These are phyloP conservation scores for Fusarium compactum DNA, from an alignment of 2,329 filamentous ascomycete genomes.

Conservation along the genomic window DNA sequence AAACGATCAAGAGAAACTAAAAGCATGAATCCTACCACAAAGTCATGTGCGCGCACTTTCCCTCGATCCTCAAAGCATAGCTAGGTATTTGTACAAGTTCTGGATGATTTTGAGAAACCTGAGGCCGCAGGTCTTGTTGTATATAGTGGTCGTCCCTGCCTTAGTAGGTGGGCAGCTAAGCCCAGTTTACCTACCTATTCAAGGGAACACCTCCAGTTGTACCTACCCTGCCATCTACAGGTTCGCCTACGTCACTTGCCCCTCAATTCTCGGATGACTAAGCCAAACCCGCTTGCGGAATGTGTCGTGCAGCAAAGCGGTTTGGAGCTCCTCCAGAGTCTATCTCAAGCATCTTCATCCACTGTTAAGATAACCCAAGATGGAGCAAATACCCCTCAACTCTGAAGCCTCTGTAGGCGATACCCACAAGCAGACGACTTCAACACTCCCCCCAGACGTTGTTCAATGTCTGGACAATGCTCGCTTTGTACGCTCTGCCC, in stretches of 20 bases:
- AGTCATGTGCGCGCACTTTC: neutral
- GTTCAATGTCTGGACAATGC: slow-evolving; percentile 93
- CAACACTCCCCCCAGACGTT: slow-evolving; percentile 83
- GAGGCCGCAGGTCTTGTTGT: neutral
- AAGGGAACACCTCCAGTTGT: neutral
- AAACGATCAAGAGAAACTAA: neutral
- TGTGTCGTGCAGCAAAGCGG: slow-evolving; percentile 20
- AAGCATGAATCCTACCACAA: neutral
- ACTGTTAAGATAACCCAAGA: slow-evolving; percentile 43
- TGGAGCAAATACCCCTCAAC: slow-evolving; percentile 77
- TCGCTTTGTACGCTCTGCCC: slow-evolving; percentile 77
- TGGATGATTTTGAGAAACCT: no score
- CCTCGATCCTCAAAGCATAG: neutral
- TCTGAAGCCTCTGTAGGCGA: slow-evolving; percentile 81
- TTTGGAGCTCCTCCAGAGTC: slow-evolving; percentile 25
- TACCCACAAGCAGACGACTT: slow-evolving; percentile 76
- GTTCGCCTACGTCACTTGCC: slow-evolving; percentile 45
- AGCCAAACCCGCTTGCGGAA: slow-evolving; percentile 32
- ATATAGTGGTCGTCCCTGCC: neutral
- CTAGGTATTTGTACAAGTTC: neutral
- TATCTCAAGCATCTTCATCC: slow-evolving; percentile 28
- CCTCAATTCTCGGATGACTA: slow-evolving; percentile 22
- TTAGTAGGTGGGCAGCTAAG: neutral
- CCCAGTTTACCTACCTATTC: neutral
- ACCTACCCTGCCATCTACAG: neutral